Conservation (phyloP, 371 early-diverging fungal species). For the Mucor saturninus region DNA sequence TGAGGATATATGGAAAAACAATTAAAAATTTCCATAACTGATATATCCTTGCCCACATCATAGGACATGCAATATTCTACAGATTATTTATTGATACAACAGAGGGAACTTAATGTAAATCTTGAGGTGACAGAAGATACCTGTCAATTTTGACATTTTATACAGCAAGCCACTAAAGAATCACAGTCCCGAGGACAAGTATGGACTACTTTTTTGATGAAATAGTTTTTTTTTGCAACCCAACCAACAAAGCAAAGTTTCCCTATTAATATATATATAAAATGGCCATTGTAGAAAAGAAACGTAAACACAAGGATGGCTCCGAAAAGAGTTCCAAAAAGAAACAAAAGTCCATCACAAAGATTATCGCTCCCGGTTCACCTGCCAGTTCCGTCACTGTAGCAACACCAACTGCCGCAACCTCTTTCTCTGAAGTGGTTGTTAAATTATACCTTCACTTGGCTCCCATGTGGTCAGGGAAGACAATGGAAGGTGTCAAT, state of each 20-base stretch:
- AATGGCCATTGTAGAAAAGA: slow-evolving; percentile 43
- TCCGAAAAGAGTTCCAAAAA: slow-evolving; percentile 39
- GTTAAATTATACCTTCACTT: slow-evolving; percentile 72
- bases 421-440: slow-evolving; percentile 65
- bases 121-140: neutral
- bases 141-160: neutral
- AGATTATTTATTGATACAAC: too few relatives aligned
- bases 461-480: slow-evolving; percentile 74
- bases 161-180: neutral
- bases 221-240: slow-evolving; percentile 2
- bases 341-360: slow-evolving; percentile 35
- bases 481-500: slow-evolving; percentile 74
- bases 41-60: neutral
- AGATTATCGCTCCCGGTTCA: slow-evolving; percentile 20
- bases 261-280: neutral
- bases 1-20: too few relatives aligned
- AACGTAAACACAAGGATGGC: slow-evolving; percentile 48
- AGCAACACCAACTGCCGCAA: slow-evolving; percentile 14
- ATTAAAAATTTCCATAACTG: too few relatives aligned
- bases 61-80: too few relatives aligned
- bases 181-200: neutral
- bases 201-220: slow-evolving; percentile 1
- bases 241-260: neutral
- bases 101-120: too few relatives aligned
- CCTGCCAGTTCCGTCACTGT: slow-evolving; percentile 18